These are phyloP conservation scores for Fusarium azukiicola DNA, from an alignment of 2,329 filamentous ascomycete genomes.

Conservation along the genomic window DNA sequence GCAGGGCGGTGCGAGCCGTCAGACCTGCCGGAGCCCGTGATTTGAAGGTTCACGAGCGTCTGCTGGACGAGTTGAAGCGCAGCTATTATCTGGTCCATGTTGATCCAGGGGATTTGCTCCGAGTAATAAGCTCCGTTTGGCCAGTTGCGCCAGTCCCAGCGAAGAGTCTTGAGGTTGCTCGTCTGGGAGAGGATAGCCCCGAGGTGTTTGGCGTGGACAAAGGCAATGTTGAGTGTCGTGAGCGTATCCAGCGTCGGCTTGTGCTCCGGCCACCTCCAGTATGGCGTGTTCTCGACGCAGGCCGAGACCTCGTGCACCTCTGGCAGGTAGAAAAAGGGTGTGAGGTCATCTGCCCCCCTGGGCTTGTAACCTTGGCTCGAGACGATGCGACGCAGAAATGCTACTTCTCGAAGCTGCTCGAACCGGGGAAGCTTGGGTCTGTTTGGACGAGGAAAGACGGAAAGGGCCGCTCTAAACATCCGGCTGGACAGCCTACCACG, in stretches of 20 bases:
- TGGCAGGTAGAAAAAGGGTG: conserved; percentile 9
- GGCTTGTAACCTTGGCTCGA: background rate
- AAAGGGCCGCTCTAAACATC: conserved; percentile 7
- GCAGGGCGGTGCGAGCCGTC: background rate
- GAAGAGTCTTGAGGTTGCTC: background rate
- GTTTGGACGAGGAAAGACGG: conserved; percentile 9
- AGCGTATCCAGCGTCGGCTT: background rate
- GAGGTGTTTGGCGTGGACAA: conserved; percentile 1
- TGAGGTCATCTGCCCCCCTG: background rate
- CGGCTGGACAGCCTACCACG: background rate
- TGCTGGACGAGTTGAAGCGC: conserved; percentile 2
- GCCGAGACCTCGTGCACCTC: background rate
- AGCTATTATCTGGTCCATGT: background rate
- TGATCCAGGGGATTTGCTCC: background rate
- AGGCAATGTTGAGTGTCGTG: conserved; percentile 3
- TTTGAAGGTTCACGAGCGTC: background rate
- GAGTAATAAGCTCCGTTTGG: background rate
- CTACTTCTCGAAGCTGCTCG: background rate
- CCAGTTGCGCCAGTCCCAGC: conserved; percentile 8
- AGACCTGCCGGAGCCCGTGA: background rate
- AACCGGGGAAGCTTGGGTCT: conserved; percentile 10
- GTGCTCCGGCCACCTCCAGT: conserved; percentile 14
- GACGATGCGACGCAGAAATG: background rate
- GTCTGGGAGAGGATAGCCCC: background rate
- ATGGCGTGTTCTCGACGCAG: background rate